Base-by-base conservation (phyloP, 768 basidiomycete genomes). In the Tylopilus felleus region DNA sequence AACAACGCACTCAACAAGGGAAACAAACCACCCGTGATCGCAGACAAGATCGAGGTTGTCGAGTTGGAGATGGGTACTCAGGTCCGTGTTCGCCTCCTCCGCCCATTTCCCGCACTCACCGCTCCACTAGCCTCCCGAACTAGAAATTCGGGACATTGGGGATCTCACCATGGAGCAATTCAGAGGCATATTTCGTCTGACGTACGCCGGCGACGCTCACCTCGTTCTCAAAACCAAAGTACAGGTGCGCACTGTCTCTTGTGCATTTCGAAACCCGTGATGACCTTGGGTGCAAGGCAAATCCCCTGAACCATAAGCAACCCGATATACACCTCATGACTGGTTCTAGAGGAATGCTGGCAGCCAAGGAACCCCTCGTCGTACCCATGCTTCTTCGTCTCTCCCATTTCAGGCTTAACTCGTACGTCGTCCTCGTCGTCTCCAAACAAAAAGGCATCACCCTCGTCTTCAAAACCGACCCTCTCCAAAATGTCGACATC, bases 31-130 rank as follows among this genome's bases (percentile, higher is more conserved):
- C 93, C 94, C 27, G 89, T 99, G 65, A 98, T 98, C 61, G 95
- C 93, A 49, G 97, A 96, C 74, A 87, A 82, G 71, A 98, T 99
- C 59, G 93, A 98, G 70, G 97, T 99, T 28, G 90, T 97, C 49
- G 97, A 98, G 69, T 76, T 99, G n/a, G 89, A 98, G 73, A 98
- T 99, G 97, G 97, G 97, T 35, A 93, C 90, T 2, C 88, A 96
- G 78, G 95, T 93, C 56, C 50, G 76, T 66, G 31, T n/a, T 46
- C 22, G 21, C 22, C 29, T 42, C 40, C 17, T 19, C 8, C 12
- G 8, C n/a, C 17, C 25, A 12, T 23, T 29, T 19, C 17, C 21
- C 42, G 1, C 21, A 13, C 53, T 60, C 35, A 62, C 42, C 33
- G 14, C 21, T 31, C 33, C n/a, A 23, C 5, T 61, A 98, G 93